Percentiles rank a stretch among this genome's conserved stretches.
Conservation (phyloP, 306 rosid genomes). For the Parietaria judaica region DNA sequence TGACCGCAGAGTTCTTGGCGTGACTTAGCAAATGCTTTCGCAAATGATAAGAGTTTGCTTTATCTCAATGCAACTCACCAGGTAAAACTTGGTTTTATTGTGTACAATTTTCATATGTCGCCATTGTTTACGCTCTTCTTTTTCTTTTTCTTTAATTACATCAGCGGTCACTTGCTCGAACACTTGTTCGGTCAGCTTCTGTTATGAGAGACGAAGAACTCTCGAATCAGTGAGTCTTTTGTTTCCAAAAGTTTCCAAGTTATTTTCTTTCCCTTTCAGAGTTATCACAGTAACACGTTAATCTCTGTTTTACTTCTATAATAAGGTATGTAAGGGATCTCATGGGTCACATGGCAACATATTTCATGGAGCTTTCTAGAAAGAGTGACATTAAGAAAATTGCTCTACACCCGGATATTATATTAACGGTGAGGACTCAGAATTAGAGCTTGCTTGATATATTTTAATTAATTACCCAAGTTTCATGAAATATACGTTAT, state of each 20-base stretch:
- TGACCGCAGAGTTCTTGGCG: conserved; percentile 74
- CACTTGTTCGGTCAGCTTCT: conserved; percentile 78
- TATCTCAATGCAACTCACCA: conserved; percentile 64
- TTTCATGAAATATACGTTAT: conserved; percentile 7
- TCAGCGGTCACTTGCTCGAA: conserved; percentile 92
- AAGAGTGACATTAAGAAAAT: conserved; percentile 57
- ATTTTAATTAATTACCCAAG: not conserved
- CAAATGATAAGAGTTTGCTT: conserved; percentile 56
- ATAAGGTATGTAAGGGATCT: conserved; percentile 69
- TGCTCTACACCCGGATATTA: conserved; percentile 81
- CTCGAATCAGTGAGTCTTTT: conserved; percentile 66
- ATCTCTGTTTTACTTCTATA: conserved; percentile 13
- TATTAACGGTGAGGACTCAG: conserved; percentile 50
- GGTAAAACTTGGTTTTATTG: conserved; percentile 32
- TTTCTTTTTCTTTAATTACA: conserved; percentile 10
- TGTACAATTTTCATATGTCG: not conserved
- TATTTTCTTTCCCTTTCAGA: not conserved
- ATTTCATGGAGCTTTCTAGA: conserved; percentile 61
- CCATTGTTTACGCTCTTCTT: conserved; percentile 20
- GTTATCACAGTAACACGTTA: conserved; percentile 8
- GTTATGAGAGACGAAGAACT: conserved; percentile 61
- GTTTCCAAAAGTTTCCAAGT: conserved; percentile 8
- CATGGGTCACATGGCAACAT: conserved; percentile 63
- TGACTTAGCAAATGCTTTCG: conserved; percentile 76
- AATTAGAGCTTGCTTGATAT: not conserved